Conservation (phyloP, 2,329 filamentous ascomycete species). For the Sporothrix curviconia region DNA sequence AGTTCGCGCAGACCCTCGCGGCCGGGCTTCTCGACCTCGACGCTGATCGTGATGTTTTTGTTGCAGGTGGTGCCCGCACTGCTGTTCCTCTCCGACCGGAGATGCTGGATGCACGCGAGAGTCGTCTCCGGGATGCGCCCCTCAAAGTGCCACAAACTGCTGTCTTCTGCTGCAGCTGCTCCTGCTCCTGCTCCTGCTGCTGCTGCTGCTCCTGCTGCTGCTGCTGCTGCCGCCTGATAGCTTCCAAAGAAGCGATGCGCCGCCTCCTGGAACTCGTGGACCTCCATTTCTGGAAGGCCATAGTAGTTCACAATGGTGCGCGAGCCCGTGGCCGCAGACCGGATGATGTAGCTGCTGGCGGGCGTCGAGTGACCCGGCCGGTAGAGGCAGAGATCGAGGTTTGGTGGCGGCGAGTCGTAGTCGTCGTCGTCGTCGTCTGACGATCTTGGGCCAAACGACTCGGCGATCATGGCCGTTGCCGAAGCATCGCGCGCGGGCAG, state of each 20-base stretch:
- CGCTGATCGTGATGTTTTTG: conserved; percentile 50
- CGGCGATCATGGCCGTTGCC: conserved; percentile 43
- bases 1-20: conserved; percentile 53
- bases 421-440: neutral
- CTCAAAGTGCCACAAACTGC: conserved; percentile 67
- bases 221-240: neutral
- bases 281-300: conserved; percentile 60
- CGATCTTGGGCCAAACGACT: conserved; percentile 29
- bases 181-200: no score
- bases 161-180: conserved; percentile 22
- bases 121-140: conserved; percentile 59
- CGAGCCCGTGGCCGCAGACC: conserved; percentile 50
- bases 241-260: conserved; percentile 31
- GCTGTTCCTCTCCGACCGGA: conserved; percentile 33
- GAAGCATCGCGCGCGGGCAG: conserved; percentile 49
- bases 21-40: conserved; percentile 66
- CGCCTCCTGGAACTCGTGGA: conserved; percentile 49
- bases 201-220: conserved; percentile 20
- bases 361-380: conserved; percentile 48
- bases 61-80: no score
- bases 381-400: conserved; percentile 53
- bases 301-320: conserved; percentile 68
- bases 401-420: conserved; percentile 30
- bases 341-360: conserved; percentile 64
- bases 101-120: conserved; percentile 49